These are phyloP conservation scores for Scutellaria baicalensis DNA, from an alignment of 257 asterid species.

Conservation along the genomic window DNA sequence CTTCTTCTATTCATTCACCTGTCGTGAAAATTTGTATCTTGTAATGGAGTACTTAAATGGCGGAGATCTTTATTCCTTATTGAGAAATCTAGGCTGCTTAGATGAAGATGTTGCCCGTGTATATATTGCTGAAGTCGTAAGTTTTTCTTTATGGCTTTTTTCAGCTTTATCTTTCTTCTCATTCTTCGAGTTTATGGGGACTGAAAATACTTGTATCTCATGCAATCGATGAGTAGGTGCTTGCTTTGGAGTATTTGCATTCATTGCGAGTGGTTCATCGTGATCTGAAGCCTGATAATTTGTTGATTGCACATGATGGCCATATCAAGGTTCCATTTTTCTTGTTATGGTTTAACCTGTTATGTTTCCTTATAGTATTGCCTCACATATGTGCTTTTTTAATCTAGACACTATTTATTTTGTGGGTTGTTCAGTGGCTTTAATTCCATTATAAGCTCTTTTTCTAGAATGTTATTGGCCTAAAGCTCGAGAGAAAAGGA, in stretches of 20 bases:
- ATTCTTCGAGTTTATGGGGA: not conserved
- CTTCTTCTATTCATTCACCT: constrained; percentile 96
- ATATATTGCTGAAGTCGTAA: constrained; percentile 97
- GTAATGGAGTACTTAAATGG: constrained; percentile 99
- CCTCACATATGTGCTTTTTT: not conserved
- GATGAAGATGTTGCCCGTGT: constrained; percentile 98
- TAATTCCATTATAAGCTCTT: not conserved
- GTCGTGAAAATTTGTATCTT: constrained; percentile 95
- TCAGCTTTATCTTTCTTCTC: not conserved
- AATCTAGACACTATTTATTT: not conserved
- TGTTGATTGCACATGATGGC: constrained; percentile 99
- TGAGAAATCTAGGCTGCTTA: constrained; percentile 95
- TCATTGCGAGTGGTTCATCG: constrained; percentile 96
- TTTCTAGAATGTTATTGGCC: not conserved
- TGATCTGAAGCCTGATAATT: constrained; percentile 96
- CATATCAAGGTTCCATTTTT: constrained; percentile 71
- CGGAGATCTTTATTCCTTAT: constrained; percentile 93
- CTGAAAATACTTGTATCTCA: constrained; percentile 10
- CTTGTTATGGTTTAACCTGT: not conserved
- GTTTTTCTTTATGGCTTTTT: constrained; percentile 28
- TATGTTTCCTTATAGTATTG: not conserved
- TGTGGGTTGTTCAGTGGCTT: constrained; percentile 2
- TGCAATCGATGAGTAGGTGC: constrained; percentile 58
- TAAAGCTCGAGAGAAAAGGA: not conserved
- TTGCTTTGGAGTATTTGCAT: constrained; percentile 97